Evolutionary conservation across 768 basidiomycete species (phyloP).

Genomic region (Lentinula raphanica): DNA sequence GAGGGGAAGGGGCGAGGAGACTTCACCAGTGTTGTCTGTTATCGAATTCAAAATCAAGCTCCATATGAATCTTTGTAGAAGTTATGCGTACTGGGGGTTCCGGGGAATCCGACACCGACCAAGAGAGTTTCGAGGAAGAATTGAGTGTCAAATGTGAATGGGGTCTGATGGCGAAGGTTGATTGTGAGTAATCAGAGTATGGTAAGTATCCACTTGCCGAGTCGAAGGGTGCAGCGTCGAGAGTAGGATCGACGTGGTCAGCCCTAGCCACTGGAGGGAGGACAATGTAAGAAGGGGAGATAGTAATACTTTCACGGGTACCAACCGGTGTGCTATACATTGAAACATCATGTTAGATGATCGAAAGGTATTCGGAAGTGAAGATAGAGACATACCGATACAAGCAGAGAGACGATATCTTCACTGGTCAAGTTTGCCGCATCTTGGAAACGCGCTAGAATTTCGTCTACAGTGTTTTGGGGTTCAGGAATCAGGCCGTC

Average conservation of each 20-base stretch:
- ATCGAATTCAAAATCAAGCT: not conserved
- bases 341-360: not conserved
- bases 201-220: conserved; percentile 11
- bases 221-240: conserved; percentile 8
- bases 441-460: conserved; percentile 27
- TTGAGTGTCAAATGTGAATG: conserved; percentile 26
- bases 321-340: not conserved
- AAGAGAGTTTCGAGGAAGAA: conserved; percentile 24
- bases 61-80: not conserved
- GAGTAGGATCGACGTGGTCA: conserved; percentile 18
- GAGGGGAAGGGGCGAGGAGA: conserved; percentile 15
- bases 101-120: conserved; percentile 21
- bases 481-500: conserved; percentile 32
- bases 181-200: not conserved
- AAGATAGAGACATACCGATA: conserved; percentile 17
- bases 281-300: not conserved
- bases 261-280: conserved; percentile 15
- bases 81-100: conserved; percentile 10
- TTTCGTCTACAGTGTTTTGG: conserved; percentile 18
- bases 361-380: not conserved
- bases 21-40: conserved; percentile 18
- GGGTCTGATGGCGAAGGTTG: conserved; percentile 16
- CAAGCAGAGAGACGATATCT: conserved; percentile 30
- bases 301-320: not conserved
- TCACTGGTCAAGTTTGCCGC: conserved; percentile 24